Evolutionary conservation across 2,329 filamentous ascomycete genomes (phyloP), one percentile per base, ranked within the genome.

Genomic region (Gremmenia infestans): DNA sequence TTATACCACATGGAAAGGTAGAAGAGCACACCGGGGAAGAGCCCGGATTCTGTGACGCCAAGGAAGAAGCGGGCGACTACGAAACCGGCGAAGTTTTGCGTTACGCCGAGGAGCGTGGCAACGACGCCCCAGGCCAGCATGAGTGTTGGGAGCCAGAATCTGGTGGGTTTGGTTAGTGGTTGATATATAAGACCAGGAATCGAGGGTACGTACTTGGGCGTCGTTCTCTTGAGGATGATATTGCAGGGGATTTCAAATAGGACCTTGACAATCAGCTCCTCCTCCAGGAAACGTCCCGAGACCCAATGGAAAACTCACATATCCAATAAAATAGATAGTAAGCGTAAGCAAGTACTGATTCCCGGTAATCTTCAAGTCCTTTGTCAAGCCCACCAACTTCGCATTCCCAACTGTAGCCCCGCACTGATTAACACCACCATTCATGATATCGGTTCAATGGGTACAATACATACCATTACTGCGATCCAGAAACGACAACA

Each of bases 281-380:
- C 22, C 37, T 32, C 25, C 19, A 12, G n/a, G 9, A 6, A 22
- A 45, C 2, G 9, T 40, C n/a, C 11, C 22, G 4, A 15, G 19
- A 19, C 22, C 1, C n/a, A 17, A 22, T 11, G 2, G 19, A 23
- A 17, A 28, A 59, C 63, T 49, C 48, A 66, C 79, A 56, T 83
- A 83, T 45, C 79, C 79, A 42, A 83, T 72, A 64, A 89, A 89
- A 68, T 87, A 89, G 0, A 88, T 68, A 0, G 85, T 88, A 42
- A 88, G 66, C 1, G 83, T 82, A 0, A 81, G 85, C 1, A 88
- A 73, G 55, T 89, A 88, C 61, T 87, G 76, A 47, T 85, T 80
- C 0, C 80, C 82, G 25, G 78, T 77, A 72, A 82, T 82, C 47
- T 76, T 52, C 3, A 83, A 59, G 61, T 83, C 80, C 4, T 65